Evolutionary conservation across 2,329 filamentous ascomycete species (phyloP), one percentile per base, ranked within the genome.

Genomic region (Xylaria sp.): DNA sequence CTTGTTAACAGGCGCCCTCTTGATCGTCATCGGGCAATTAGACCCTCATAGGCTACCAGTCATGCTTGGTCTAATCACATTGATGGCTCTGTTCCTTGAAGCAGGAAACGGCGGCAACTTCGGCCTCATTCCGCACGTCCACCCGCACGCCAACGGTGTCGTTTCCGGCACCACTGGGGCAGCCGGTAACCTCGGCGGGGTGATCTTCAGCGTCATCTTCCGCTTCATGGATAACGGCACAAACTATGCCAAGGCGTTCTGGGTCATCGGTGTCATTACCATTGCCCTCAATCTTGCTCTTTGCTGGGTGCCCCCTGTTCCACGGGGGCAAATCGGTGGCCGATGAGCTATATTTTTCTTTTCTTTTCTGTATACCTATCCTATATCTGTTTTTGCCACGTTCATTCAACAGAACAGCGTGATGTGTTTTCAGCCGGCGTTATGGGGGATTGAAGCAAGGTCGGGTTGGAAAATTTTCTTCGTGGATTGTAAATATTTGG

Each of bases 41-140:
- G 82, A 96, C 77, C 86, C 92, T 0, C 85, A 89, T 30, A 76
- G 85, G 28, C 78, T 90, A 56, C 80, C 85, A 7, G 89, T 87
- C 2, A 90, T 97, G 85, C 89, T 96, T 64, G 93, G 92, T 0
- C 87, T 97, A 6, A 82, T 97, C 9, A 90, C 90, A 1, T 86
- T 93, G 10, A 86, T 94, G 81, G 93, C 92, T 0, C 85, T 97
- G 77, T 97, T 97, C 82, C 81, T 94, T 50, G 93, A 97, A 78
- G 93, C 91, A 1, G 90, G 90, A 48, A 97, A 97, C 77, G 94
- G 94, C 0, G 90, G 93, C 46, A 96, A 93, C 81, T 97, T 96
- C 79, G 89, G 93, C 0, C 85, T 97, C 6, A 91, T 97, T 28
- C 93, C 94, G 3, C 94, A 97, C 77, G 91, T 97, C 1, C 91